Base-by-base conservation (phyloP, 192 early-diverging fungal species). In the Cladochytrium replicatum region DNA sequence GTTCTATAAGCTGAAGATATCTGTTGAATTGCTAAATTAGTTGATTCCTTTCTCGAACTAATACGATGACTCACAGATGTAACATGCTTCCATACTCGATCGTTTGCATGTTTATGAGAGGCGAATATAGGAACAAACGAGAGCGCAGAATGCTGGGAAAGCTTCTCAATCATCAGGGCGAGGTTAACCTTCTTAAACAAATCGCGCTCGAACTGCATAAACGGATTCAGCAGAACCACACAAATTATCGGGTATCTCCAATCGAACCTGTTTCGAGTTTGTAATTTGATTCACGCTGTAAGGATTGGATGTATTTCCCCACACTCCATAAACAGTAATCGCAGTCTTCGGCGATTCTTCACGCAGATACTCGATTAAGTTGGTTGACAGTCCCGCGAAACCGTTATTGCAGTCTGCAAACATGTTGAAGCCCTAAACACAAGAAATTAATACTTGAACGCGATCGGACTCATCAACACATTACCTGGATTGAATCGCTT, bases 271-370 rank as follows among this genome's bases (percentile, higher is more conserved):
- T 29, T 19, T 2, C 1, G 25, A 5, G 11, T 2, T 8, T 21
- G 22, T 4, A 46, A 45, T 29, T 48, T 23, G 13, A 51, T 48
- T 26, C 43, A 43, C 4, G 42, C 3, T 30, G 48, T 22, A 17
- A 6, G 47, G 44, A 50, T 28, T 8, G 47, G n/a, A n/a, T 17
- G 43, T 11, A 7, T 50, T 52, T 6, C 13, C 38, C 13, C n/a
- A 11, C 3, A 74, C 32, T 19, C 72, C 72, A 61, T 62, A 75
- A 0, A 52, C 50, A 11, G 65, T 49, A 4, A 61, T 46, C 21
- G 54, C 30, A 32, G 63, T 66, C 53, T 74, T 74, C 3, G 55
- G 41, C 38, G 58, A 60, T 37, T 75, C 65, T 29, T 71, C 64
- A 0, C 38, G 30, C 8, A 75, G 6, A 24, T 57, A 42, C n/a